A percentile compares a stretch with the other conserved stretches of the same genome.
These are phyloP conservation scores for Funneliformis geosporum DNA, from an alignment of 192 early-diverging fungal species.

Conservation along the genomic window DNA sequence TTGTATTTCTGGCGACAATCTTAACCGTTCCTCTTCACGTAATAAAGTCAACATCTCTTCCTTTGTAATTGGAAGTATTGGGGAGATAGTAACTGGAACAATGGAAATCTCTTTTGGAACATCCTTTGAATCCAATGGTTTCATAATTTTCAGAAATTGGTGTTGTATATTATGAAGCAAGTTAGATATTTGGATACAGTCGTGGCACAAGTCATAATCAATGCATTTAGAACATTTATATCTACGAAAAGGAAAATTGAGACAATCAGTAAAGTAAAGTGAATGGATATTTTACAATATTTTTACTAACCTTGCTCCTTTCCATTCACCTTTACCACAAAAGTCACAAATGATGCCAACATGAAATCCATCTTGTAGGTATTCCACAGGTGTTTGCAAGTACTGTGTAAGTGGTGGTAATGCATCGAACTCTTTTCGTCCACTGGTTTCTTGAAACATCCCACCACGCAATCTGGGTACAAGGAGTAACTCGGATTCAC, in stretches of 20 bases:
- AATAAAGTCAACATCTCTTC: slow-evolving; percentile 12
- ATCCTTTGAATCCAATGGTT: slow-evolving; percentile 15
- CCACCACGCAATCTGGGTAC: slow-evolving; percentile 68
- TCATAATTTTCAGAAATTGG: slow-evolving; percentile 7
- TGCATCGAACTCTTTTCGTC: slow-evolving; percentile 26
- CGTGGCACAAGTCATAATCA: slow-evolving; percentile 22
- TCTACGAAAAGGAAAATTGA: background rate
- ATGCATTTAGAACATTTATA: slow-evolving; percentile 31
- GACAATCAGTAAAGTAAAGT: background rate
- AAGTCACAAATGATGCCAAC: slow-evolving; percentile 23
- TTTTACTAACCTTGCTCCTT: slow-evolving; percentile 27
- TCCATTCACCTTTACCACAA: slow-evolving; percentile 29
- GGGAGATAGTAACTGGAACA: slow-evolving; percentile 4
- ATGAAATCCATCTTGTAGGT: slow-evolving; percentile 18
- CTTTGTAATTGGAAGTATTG: slow-evolving; percentile 25
- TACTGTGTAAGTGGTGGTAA: slow-evolving; percentile 24
- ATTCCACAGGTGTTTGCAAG: slow-evolving; percentile 7
- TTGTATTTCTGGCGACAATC: slow-evolving; percentile 30
- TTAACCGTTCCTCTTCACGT: slow-evolving; percentile 22
- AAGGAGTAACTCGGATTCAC: slow-evolving; percentile 67
- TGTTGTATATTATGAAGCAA: slow-evolving; percentile 20
- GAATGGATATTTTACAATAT: background rate
- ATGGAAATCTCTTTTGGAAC: background rate
- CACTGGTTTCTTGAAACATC: slow-evolving; percentile 29
- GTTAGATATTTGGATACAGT: slow-evolving; percentile 21